phyloP scores from a whole-genome alignment of 768 basidiomycete species.

The Crucibulum laeve region DNA sequence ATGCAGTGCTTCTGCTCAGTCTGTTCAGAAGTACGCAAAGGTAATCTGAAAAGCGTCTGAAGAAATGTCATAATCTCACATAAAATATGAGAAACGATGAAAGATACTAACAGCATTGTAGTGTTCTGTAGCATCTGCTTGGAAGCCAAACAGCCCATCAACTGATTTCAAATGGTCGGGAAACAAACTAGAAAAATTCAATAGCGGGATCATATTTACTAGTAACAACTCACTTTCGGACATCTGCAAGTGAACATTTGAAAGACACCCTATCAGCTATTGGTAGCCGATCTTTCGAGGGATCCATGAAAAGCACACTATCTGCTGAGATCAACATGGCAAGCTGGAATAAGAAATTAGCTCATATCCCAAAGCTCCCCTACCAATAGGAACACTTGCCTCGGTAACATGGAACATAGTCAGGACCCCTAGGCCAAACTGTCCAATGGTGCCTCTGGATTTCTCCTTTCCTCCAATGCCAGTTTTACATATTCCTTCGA shows the following conservation, averaged over 20 bases:
- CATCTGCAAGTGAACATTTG: constrained; percentile 23
- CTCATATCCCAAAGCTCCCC: not conserved
- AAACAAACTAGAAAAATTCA: constrained; percentile 26
- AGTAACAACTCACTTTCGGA: constrained; percentile 24
- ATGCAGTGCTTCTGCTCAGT: constrained; percentile 14
- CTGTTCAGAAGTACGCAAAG: constrained; percentile 29
- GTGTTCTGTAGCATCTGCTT: constrained; percentile 12
- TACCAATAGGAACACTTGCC: constrained; percentile 19
- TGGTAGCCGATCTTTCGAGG: constrained; percentile 37
- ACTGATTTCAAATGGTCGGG: constrained; percentile 34
- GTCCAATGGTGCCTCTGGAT: constrained; percentile 36
- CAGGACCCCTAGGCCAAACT: constrained; percentile 48
- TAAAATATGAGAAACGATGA: not conserved
- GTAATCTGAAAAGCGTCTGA: constrained; percentile 45
- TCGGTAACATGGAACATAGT: constrained; percentile 52
- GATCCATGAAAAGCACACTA: constrained; percentile 37
- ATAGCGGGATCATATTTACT: not conserved
- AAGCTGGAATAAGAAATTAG: constrained; percentile 16
- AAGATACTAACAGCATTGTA: constrained; percentile 42
- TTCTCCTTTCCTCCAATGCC: constrained; percentile 40
- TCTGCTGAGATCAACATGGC: constrained; percentile 28
- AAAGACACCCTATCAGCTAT: constrained; percentile 23
- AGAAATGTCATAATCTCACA: not conserved
- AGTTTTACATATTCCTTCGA: constrained; percentile 38
- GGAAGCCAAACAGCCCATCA: constrained; percentile 37